Conservation (phyloP, 1,284 basidiomycete genomes). For the Moniliella sp. region DNA sequence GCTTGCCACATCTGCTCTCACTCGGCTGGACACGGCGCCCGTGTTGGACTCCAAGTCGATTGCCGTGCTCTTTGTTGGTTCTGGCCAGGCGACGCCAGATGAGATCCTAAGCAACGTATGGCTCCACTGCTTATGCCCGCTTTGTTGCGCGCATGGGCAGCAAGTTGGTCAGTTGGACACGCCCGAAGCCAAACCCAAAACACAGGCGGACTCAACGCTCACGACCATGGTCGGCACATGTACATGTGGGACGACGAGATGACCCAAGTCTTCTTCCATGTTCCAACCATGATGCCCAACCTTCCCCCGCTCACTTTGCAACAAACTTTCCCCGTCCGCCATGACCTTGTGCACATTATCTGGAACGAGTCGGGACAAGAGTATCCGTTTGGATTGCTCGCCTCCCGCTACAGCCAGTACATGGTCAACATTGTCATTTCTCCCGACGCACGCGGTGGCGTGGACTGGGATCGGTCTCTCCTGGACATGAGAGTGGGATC, state of each 20-base stretch:
- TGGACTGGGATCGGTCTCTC: no score
- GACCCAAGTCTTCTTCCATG: conserved; percentile 79
- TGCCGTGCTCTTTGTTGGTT: conserved; percentile 82
- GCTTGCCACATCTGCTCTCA: no score
- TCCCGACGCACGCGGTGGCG: conserved; percentile 19
- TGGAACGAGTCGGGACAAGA: conserved; percentile 51
- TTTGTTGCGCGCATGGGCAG: conserved; percentile 81
- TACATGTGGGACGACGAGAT: conserved; percentile 99
- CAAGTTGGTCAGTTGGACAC: no score
- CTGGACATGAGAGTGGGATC: no score
- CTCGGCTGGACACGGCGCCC: conserved; percentile 70
- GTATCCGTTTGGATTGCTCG: conserved; percentile 72
- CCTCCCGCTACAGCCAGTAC: conserved; percentile 72
- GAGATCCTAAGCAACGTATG: conserved; percentile 81
- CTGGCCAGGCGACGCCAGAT: conserved; percentile 60
- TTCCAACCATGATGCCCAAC: conserved; percentile 86
- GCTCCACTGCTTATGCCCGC: conserved; percentile 77
- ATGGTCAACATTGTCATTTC: conserved; percentile 82
- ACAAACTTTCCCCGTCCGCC: no score
- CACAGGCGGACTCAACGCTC: no score
- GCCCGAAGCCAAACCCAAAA: no score
- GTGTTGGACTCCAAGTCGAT: conserved; percentile 96
- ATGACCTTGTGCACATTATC: conserved; percentile 44
- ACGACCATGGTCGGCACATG: conserved; percentile 39
- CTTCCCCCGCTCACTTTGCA: no score